Percentiles rank a stretch among this genome's conserved stretches.
Evolutionary conservation across 768 basidiomycete species (phyloP).

Genomic region (Russula olivacea): DNA sequence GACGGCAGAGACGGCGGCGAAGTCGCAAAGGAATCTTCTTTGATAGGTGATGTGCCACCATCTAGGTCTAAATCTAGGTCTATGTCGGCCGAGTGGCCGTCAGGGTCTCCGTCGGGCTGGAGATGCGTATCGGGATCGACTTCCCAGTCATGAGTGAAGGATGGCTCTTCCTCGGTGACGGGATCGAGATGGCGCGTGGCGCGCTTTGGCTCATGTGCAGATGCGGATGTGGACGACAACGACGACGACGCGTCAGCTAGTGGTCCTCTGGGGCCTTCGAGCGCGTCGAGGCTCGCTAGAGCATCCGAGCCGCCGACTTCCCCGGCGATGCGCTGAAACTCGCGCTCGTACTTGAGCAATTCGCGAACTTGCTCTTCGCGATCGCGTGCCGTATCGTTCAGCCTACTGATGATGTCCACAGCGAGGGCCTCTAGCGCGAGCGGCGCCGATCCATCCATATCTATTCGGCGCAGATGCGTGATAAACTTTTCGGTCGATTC

Average conservation of each 20-base stretch:
- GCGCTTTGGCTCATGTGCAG: slow-evolving; percentile 7
- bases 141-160: slow-evolving; percentile 50
- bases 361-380: slow-evolving; percentile 79
- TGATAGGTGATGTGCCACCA: slow-evolving; percentile 44
- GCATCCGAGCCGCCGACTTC: slow-evolving; percentile 75
- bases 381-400: slow-evolving; percentile 70
- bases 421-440: slow-evolving; percentile 59
- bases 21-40: slow-evolving; percentile 44
- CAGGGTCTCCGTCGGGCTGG: background rate
- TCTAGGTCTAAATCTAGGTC: background rate
- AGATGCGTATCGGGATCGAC: slow-evolving; percentile 46
- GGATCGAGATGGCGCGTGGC: slow-evolving; percentile 25
- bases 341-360: slow-evolving; percentile 69
- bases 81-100: slow-evolving; percentile 5
- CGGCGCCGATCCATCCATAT: slow-evolving; percentile 40
- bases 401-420: slow-evolving; percentile 66
- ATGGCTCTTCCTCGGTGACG: slow-evolving; percentile 33
- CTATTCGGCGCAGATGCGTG: slow-evolving; percentile 61
- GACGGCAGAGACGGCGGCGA: slow-evolving; percentile 36
- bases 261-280: slow-evolving; percentile 42
- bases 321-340: slow-evolving; percentile 68
- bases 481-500: slow-evolving; percentile 76
- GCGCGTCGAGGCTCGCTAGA: slow-evolving; percentile 60
- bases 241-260: slow-evolving; percentile 37
- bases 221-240: slow-evolving; percentile 26